A percentile compares a stretch with the other conserved stretches of the same genome.
phyloP scores from a whole-genome alignment of 352 stramenopile genomes.

The Phytophthora chlamydospora region DNA sequence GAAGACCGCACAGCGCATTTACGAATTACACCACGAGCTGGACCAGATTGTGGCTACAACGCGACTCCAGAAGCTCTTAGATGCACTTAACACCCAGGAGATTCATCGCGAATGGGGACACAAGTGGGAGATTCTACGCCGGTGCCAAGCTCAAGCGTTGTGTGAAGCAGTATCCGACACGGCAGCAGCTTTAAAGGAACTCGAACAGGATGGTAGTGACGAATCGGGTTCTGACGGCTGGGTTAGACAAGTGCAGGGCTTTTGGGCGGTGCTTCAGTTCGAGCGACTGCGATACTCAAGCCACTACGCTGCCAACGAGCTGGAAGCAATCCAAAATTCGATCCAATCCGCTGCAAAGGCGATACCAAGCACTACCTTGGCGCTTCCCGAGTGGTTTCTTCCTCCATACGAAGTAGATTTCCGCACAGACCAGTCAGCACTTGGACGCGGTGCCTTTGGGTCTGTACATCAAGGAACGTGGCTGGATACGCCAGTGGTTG shows the following conservation, averaged over 20 bases:
- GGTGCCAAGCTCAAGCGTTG: slow-evolving; percentile 1
- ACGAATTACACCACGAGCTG: slow-evolving; percentile 19
- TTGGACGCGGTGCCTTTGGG: slow-evolving; percentile 26
- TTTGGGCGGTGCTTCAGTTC: slow-evolving; percentile 17
- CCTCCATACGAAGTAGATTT: slow-evolving; percentile 32
- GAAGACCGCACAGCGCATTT: slow-evolving; percentile 6
- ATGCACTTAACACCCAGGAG: not conserved
- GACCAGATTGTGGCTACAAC: slow-evolving; percentile 21
- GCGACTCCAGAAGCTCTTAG: slow-evolving; percentile 6
- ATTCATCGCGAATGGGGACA: slow-evolving; percentile 12
- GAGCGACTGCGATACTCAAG: slow-evolving; percentile 10
- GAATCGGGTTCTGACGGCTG: slow-evolving; percentile 3
- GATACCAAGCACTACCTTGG: not conserved
- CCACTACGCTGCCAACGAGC: slow-evolving; percentile 10
- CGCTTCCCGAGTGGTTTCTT: slow-evolving; percentile 31
- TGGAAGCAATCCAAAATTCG: slow-evolving; percentile 6
- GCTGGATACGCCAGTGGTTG: slow-evolving; percentile 19
- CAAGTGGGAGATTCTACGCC: slow-evolving; percentile 1
- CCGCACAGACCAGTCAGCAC: not conserved
- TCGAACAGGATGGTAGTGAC: slow-evolving; percentile 7
- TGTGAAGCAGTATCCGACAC: slow-evolving; percentile 8
- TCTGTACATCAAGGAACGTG: slow-evolving; percentile 27
- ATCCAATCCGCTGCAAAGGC: not conserved
- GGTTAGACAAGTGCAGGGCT: slow-evolving; percentile 11
- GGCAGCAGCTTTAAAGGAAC: slow-evolving; percentile 3